Evolutionary conservation across 2,329 filamentous ascomycete species (phyloP).

Genomic region (Chaetomium sp.): DNA sequence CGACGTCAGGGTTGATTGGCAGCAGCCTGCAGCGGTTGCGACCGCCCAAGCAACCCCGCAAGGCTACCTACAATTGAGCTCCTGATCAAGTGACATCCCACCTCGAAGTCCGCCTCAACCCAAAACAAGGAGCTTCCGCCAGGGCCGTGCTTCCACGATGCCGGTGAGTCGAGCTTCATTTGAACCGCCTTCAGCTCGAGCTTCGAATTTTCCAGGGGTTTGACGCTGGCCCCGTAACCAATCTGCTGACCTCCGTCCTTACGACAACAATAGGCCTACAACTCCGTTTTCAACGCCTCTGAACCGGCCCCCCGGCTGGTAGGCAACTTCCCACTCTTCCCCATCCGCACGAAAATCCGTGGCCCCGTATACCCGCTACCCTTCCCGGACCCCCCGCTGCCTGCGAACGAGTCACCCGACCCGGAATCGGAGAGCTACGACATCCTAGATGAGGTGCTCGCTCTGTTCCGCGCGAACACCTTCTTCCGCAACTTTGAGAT

Average conservation of each 20-base stretch:
- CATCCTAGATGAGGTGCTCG: constrained; percentile 86
- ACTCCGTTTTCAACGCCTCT: constrained; percentile 92
- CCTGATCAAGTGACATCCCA: constrained; percentile 10
- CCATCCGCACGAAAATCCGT: constrained; percentile 87
- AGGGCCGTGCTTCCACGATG: constrained; percentile 18
- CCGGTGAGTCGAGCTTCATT: constrained; percentile 15
- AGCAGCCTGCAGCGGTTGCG: constrained; percentile 1
- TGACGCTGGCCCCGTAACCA: too few species aligned
- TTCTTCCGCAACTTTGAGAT: constrained; percentile 99
- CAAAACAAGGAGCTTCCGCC: constrained; percentile 2
- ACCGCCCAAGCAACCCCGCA: constrained; percentile 19
- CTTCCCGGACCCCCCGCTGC: constrained; percentile 48
- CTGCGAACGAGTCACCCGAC: constrained; percentile 60
- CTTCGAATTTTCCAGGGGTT: not conserved
- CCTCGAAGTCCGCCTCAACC: not conserved
- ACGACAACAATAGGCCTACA: constrained; percentile 66
- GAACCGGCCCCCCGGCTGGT: constrained; percentile 49
- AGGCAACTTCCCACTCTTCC: constrained; percentile 92
- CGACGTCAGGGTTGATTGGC: constrained; percentile 15
- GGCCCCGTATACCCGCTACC: constrained; percentile 88
- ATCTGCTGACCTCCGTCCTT: not conserved
- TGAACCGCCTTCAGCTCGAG: not conserved
- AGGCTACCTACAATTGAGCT: constrained; percentile 20
- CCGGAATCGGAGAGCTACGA: constrained; percentile 91
- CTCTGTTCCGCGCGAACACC: constrained; percentile 93